These are phyloP conservation scores for Leccinum angustisporum DNA, from an alignment of 1,284 basidiomycete genomes.

Conservation along the genomic window DNA sequence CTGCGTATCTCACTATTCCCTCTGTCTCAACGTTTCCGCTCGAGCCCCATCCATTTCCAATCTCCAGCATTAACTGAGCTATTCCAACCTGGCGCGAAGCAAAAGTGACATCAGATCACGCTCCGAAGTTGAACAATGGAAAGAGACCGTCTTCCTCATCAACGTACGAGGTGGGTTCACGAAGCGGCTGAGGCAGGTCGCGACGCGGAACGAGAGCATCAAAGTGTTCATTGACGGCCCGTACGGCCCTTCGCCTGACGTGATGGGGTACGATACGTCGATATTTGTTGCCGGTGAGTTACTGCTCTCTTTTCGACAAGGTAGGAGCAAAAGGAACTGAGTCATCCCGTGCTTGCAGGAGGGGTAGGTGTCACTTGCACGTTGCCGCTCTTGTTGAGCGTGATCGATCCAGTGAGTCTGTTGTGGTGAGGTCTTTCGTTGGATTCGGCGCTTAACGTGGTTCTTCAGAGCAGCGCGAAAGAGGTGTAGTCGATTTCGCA, in stretches of 20 bases:
- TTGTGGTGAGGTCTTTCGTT: background rate
- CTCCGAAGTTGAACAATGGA: conserved; percentile 24
- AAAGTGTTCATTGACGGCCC: conserved; percentile 45
- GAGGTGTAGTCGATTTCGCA: conserved; percentile 24
- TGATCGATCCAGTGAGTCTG: conserved; percentile 37
- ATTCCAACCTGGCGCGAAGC: conserved; percentile 2
- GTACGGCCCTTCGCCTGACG: conserved; percentile 40
- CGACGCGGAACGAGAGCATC: conserved; percentile 24
- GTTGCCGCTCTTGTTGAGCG: conserved; percentile 39
- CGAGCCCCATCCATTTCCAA: conserved; percentile 59
- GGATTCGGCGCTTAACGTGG: background rate
- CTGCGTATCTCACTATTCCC: conserved; percentile 47
- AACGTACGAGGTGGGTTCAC: conserved; percentile 48
- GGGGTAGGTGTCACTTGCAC: conserved; percentile 45
- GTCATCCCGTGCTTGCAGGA: conserved; percentile 24
- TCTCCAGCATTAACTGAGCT: conserved; percentile 43
- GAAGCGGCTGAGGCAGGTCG: conserved; percentile 32
- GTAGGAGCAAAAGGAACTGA: background rate
- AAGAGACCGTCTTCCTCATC: conserved; percentile 52
- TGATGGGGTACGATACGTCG: conserved; percentile 36
- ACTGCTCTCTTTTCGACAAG: background rate
- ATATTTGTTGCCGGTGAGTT: conserved; percentile 41
- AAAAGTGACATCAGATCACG: background rate
- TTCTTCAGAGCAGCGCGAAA: conserved; percentile 28
- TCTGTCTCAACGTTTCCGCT: conserved; percentile 42